Evolutionary conservation across 2,329 filamentous ascomycete genomes (phyloP).

Genomic region (Bertia moriformis): DNA sequence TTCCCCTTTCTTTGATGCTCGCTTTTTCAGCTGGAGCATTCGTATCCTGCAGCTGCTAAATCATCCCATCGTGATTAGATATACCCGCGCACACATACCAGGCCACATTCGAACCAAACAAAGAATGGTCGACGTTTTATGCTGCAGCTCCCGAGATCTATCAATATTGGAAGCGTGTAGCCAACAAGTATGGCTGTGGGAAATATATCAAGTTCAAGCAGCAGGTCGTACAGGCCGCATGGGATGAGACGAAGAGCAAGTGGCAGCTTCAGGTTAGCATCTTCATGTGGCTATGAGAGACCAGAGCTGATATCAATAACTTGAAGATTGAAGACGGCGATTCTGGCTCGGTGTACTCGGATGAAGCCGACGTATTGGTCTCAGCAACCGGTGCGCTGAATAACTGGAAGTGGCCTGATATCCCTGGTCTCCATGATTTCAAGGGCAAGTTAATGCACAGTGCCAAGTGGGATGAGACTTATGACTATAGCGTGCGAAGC

Average conservation of each 20-base stretch:
- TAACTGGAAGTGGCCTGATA: slow-evolving; percentile 26
- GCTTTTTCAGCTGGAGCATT: no score
- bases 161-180: slow-evolving; percentile 4
- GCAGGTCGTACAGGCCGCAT: slow-evolving; percentile 7
- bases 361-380: slow-evolving; percentile 17
- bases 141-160: slow-evolving; percentile 2
- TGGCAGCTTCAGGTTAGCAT: slow-evolving; percentile 2
- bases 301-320: not conserved
- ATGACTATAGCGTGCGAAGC: slow-evolving; percentile 3
- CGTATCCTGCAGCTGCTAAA: no score
- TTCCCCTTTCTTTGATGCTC: no score
- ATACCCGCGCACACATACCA: not conserved
- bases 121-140: slow-evolving; percentile 9
- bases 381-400: slow-evolving; percentile 22
- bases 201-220: slow-evolving; percentile 11
- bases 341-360: slow-evolving; percentile 7
- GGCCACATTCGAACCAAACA: slow-evolving; percentile 5
- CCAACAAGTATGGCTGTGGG: slow-evolving; percentile 7
- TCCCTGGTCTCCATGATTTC: slow-evolving; percentile 28
- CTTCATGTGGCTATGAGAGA: not conserved
- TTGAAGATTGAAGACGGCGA: not conserved
- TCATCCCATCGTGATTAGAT: no score
- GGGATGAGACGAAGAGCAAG: slow-evolving; percentile 6
- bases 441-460: slow-evolving; percentile 26
- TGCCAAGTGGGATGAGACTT: slow-evolving; percentile 22